Percentiles rank a stretch among this genome's conserved stretches.
phyloP scores from a whole-genome alignment of 148 eudicot species.

The Dysphania ambrosioides region DNA sequence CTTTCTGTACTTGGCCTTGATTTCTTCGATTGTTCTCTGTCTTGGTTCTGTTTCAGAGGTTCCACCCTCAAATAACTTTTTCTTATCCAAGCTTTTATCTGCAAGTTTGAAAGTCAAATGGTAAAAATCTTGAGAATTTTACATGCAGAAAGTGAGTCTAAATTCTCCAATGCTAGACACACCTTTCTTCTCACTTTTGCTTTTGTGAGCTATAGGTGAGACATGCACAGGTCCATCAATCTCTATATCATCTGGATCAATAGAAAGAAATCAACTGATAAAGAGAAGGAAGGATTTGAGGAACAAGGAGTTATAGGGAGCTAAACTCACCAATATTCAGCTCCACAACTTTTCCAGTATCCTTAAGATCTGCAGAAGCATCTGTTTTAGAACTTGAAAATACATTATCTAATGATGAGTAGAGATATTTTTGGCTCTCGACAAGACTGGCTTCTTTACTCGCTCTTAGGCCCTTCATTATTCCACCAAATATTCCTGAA shows the following conservation, averaged over 20 bases:
- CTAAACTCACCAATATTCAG: slow-evolving; percentile 59
- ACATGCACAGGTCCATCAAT: slow-evolving; percentile 62
- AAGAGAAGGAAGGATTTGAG: slow-evolving; percentile 6
- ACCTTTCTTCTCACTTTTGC: slow-evolving; percentile 49
- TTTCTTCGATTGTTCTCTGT: slow-evolving; percentile 77
- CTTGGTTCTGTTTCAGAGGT: slow-evolving; percentile 59
- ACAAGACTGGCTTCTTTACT: slow-evolving; percentile 39
- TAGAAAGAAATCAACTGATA: slow-evolving; percentile 12
- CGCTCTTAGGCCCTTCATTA: slow-evolving; percentile 62
- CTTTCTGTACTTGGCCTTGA: slow-evolving; percentile 82
- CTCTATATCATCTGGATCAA: slow-evolving; percentile 69
- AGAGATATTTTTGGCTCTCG: slow-evolving; percentile 33
- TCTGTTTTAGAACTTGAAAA: slow-evolving; percentile 59
- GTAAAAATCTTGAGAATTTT: background rate
- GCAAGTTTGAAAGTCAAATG: slow-evolving; percentile 18
- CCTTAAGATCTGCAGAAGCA: slow-evolving; percentile 24
- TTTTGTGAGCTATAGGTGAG: slow-evolving; percentile 38
- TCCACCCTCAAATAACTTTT: slow-evolving; percentile 72
- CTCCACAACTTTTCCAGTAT: slow-evolving; percentile 38
- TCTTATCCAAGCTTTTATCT: slow-evolving; percentile 66
- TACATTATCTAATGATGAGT: slow-evolving; percentile 49
- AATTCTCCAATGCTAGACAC: slow-evolving; percentile 1
- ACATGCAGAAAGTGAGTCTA: slow-evolving; percentile 1
- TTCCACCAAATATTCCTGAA: slow-evolving; percentile 57
- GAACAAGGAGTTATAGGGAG: slow-evolving; percentile 8